Evolutionary conservation across 495 filamentous ascomycete genomes (phyloP).

Genomic region (Aspergillus asperescens): DNA sequence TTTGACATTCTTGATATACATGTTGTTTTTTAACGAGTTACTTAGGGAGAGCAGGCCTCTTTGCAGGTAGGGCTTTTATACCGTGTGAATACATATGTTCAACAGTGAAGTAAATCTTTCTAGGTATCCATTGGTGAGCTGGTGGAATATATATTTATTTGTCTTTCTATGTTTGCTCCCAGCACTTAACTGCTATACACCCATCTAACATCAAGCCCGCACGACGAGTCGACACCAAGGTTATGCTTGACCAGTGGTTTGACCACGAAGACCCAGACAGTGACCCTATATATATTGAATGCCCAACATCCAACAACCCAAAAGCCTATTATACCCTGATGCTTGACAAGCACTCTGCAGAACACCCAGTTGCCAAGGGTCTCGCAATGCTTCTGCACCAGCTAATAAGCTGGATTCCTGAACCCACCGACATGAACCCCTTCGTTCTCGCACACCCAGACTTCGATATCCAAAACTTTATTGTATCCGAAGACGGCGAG

Average conservation of each 20-base stretch:
- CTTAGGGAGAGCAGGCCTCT: too few species aligned
- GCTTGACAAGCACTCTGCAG: slow-evolving; percentile 13
- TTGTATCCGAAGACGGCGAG: slow-evolving; percentile 34
- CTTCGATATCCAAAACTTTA: slow-evolving; percentile 32
- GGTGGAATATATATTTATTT: too few species aligned
- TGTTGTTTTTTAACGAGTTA: too few species aligned
- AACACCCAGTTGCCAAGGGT: slow-evolving; percentile 13
- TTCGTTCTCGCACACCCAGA: slow-evolving; percentile 37
- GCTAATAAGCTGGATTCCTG: slow-evolving; percentile 19
- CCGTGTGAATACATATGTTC: too few species aligned
- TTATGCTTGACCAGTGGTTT: slow-evolving; percentile 21
- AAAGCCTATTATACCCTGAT: slow-evolving; percentile 20
- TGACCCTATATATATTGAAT: slow-evolving; percentile 18
- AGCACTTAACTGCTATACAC: too few species aligned
- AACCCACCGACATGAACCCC: slow-evolving; percentile 5
- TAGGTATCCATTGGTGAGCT: too few species aligned
- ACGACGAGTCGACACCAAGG: slow-evolving; percentile 8
- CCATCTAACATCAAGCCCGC: slow-evolving; percentile 10
- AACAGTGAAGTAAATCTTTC: too few species aligned
- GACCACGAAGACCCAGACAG: slow-evolving; percentile 15
- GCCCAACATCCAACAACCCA: slow-evolving; percentile 6
- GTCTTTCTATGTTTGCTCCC: too few species aligned
- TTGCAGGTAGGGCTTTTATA: too few species aligned
- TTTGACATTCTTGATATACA: too few species aligned
- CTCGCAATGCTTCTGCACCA: slow-evolving; percentile 17